Evolutionary conservation across 2,329 filamentous ascomycete genomes (phyloP).

Genomic region (Penicillium sp.): DNA sequence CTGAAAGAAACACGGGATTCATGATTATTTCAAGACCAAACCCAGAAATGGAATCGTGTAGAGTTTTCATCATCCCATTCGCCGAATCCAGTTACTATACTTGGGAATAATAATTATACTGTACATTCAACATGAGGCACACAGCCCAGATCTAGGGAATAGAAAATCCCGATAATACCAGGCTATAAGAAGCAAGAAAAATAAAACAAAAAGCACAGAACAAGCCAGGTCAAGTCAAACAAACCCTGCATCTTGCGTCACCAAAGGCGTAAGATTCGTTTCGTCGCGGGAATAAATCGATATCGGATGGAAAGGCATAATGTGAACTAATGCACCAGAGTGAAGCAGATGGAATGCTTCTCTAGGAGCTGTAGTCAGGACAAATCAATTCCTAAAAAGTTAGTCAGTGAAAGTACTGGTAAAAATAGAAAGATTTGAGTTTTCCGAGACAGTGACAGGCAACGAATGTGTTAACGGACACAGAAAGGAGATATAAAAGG

Average conservation of each 20-base stretch:
- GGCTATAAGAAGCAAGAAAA: not conserved
- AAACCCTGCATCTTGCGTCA: conserved; percentile 19
- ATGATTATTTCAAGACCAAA: not conserved
- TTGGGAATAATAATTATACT: conserved; percentile 16
- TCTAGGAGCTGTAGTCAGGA: conserved; percentile 16
- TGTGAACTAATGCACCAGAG: not conserved
- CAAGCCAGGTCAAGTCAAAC: conserved; percentile 12
- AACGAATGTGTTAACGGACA: not conserved
- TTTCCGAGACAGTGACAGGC: not conserved
- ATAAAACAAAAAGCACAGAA: conserved; percentile 2
- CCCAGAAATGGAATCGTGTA: not conserved
- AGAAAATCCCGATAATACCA: conserved; percentile 5
- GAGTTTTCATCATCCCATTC: conserved; percentile 17
- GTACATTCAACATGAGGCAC: conserved; percentile 16
- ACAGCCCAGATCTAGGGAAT: conserved; percentile 15
- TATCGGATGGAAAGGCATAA: not conserved
- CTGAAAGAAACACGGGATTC: not conserved
- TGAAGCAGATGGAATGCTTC: not conserved
- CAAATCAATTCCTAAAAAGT: conserved; percentile 19
- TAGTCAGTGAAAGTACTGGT: conserved; percentile 12
- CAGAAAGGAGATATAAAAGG: not conserved
- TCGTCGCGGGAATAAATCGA: conserved; percentile 6
- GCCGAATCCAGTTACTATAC: conserved; percentile 15
- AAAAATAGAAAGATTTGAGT: not conserved
- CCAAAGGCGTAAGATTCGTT: conserved; percentile 13